These are phyloP conservation scores for Musa schizocarpa DNA, from an alignment of 176 grass and related monocot species.

Conservation along the genomic window DNA sequence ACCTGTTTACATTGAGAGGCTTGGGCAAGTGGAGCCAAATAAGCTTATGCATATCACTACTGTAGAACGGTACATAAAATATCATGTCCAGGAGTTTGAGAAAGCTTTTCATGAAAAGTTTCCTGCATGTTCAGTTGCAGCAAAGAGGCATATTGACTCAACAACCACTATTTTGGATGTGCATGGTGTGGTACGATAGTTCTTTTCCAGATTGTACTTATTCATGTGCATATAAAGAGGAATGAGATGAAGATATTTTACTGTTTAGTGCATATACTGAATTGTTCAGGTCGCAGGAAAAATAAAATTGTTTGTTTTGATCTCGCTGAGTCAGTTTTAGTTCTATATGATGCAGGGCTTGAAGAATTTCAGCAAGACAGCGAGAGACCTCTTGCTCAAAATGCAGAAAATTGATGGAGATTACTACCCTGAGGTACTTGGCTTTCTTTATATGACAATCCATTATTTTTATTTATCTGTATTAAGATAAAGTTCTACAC, in stretches of 20 bases:
- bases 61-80: slow-evolving; percentile 20
- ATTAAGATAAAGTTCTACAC: background rate
- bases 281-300: background rate
- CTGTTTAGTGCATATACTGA: background rate
- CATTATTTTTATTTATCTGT: background rate
- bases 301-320: background rate
- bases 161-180: slow-evolving; percentile 21
- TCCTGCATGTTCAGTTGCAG: slow-evolving; percentile 18
- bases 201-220: background rate
- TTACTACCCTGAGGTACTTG: slow-evolving; percentile 58
- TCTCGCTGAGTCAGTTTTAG: background rate
- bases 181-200: slow-evolving; percentile 15
- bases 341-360: slow-evolving; percentile 15
- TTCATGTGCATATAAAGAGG: background rate
- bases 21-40: slow-evolving; percentile 14
- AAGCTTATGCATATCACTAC: slow-evolving; percentile 25
- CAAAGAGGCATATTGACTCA: slow-evolving; percentile 16
- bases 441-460: background rate
- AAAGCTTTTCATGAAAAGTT: slow-evolving; percentile 19
- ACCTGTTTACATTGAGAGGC: slow-evolving; percentile 22
- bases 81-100: slow-evolving; percentile 26
- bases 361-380: slow-evolving; percentile 21
- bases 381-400: slow-evolving; percentile 20
- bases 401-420: slow-evolving; percentile 25
- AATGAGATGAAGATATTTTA: background rate